Percentiles rank a stretch among this genome's conserved stretches.
phyloP scores from a whole-genome alignment of 805 yeast species.

The Blastobotrys muscicola region DNA sequence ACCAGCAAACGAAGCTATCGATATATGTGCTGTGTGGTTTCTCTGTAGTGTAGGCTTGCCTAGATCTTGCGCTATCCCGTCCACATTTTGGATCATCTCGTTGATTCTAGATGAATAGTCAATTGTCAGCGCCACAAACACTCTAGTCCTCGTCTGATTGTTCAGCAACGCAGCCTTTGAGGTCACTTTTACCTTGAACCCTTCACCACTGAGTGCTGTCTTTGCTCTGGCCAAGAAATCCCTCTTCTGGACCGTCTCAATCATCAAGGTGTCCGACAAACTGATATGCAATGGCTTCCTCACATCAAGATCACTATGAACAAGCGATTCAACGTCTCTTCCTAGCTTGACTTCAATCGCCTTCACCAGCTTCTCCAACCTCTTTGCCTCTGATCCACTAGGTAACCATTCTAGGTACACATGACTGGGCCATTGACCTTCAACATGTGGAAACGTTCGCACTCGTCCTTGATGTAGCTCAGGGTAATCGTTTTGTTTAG shows the following conservation, averaged over 20 bases:
- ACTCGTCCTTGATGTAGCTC: slow-evolving; percentile 15
- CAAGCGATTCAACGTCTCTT: slow-evolving; percentile 8
- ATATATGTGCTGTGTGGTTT: background rate
- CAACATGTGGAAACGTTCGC: slow-evolving; percentile 15
- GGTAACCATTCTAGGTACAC: slow-evolving; percentile 23
- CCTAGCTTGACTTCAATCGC: background rate
- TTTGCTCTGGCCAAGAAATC: slow-evolving; percentile 5
- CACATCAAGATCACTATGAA: slow-evolving; percentile 16
- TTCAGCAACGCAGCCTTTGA: slow-evolving; percentile 1
- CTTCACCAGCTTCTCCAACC: slow-evolving; percentile 1
- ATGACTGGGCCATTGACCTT: slow-evolving; percentile 22
- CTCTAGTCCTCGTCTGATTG: slow-evolving; percentile 10
- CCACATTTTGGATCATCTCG: no score
- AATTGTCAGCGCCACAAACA: slow-evolving; percentile 8
- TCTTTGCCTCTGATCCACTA: slow-evolving; percentile 1
- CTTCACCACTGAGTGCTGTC: background rate
- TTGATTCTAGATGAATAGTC: background rate
- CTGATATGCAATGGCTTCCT: slow-evolving; percentile 20
- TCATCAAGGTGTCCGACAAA: slow-evolving; percentile 21
- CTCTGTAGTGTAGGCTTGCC: background rate
- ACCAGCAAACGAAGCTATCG: slow-evolving; percentile 1
- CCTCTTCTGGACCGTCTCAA: slow-evolving; percentile 8
- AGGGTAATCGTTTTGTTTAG: slow-evolving; percentile 9
- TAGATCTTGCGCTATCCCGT: background rate
- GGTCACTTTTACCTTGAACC: background rate